Evolutionary conservation across 2,329 filamentous ascomycete genomes (phyloP), one percentile per base, ranked within the genome.

Genomic region (Trichophyton verrucosum): DNA sequence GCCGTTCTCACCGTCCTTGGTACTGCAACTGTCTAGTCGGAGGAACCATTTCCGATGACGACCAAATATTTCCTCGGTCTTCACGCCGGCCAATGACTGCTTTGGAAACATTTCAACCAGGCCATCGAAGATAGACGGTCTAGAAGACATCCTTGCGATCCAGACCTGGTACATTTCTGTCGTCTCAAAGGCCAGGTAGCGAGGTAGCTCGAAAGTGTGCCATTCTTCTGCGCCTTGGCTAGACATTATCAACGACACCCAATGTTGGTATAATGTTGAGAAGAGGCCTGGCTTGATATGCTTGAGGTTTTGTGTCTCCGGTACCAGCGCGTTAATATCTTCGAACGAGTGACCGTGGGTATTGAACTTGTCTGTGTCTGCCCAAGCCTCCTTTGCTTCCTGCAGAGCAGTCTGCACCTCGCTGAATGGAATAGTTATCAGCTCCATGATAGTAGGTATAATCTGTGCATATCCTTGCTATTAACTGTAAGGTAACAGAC

Each of bases 261-360:
- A 79, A 61, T 73, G 68, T n/a, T 67, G 64, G 64, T 76, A 78
- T n/a, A 66, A 69, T 60, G 73, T 76, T 0, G 77, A 71, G 2
- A 57, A 60, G 40, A 75, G 68, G 9, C 68, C 66, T 1, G 73
- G 73, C 6, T 61, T 63, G 15, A 59, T 27, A 17, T 64, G 55
- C n/a, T 49, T 55, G 6, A 62, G 38, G 20, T 20, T 13, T 9
- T 22, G 27, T 8, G 57, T 59, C 30, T 64, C 59, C 2, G 63
- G 57, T 24, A 72, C 64, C 27, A 68, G 61, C 3, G 71, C 69
- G 1, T 68, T 68, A 33, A 65, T 63, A 57, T 73, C 72, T 22
- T 65, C 63, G n/a, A 59, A 63, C 3, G 67, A 69, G 63, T 75
- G 72, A 63, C 71, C 74, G 55, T 65, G 68, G 30, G 72, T 74